Evolutionary conservation across 2,329 filamentous ascomycete genomes (phyloP).

Genomic region (Tolypocladium tundrense): DNA sequence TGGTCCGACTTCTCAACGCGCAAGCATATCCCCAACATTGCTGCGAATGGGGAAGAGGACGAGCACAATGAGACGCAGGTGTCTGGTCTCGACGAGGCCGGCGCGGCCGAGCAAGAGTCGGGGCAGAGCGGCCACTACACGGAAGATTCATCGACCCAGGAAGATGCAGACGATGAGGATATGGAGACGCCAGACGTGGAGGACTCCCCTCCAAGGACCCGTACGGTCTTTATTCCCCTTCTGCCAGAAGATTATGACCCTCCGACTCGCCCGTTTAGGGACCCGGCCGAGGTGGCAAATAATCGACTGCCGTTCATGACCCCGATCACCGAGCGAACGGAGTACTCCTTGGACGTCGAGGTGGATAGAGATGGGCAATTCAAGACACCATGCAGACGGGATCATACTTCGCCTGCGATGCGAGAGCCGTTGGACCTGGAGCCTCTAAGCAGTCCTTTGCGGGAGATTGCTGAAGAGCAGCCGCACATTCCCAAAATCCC

Average conservation of each 20-base stretch:
- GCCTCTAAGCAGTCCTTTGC: slow-evolving; percentile 60
- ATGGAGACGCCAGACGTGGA: slow-evolving; percentile 28
- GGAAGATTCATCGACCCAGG: slow-evolving; percentile 1
- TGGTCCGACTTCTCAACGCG: slow-evolving; percentile 82
- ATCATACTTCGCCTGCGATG: slow-evolving; percentile 12
- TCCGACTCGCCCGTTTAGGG: slow-evolving; percentile 68
- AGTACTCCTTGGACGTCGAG: slow-evolving; percentile 67
- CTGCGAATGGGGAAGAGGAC: slow-evolving; percentile 18
- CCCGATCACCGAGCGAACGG: slow-evolving; percentile 90
- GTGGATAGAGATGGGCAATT: slow-evolving; percentile 50
- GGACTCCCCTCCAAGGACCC: slow-evolving; percentile 40
- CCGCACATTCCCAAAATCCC: slow-evolving; percentile 36
- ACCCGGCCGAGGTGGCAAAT: slow-evolving; percentile 70
- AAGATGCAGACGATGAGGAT: slow-evolving; percentile 25
- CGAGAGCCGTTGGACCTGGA: slow-evolving; percentile 27
- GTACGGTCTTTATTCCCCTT: slow-evolving; percentile 64
- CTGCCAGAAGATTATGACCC: slow-evolving; percentile 81
- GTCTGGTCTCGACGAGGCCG: slow-evolving; percentile 22
- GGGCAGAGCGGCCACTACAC: slow-evolving; percentile 1
- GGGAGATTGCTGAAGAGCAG: slow-evolving; percentile 48
- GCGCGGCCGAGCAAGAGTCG: slow-evolving; percentile 17
- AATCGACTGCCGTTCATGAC: slow-evolving; percentile 97
- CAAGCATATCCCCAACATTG: slow-evolving; percentile 53
- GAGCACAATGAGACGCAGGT: slow-evolving; percentile 23
- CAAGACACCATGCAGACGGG: slow-evolving; percentile 67